phyloP scores from a whole-genome alignment of 2,329 filamentous ascomycete species.

The Talaromyces sp. region DNA sequence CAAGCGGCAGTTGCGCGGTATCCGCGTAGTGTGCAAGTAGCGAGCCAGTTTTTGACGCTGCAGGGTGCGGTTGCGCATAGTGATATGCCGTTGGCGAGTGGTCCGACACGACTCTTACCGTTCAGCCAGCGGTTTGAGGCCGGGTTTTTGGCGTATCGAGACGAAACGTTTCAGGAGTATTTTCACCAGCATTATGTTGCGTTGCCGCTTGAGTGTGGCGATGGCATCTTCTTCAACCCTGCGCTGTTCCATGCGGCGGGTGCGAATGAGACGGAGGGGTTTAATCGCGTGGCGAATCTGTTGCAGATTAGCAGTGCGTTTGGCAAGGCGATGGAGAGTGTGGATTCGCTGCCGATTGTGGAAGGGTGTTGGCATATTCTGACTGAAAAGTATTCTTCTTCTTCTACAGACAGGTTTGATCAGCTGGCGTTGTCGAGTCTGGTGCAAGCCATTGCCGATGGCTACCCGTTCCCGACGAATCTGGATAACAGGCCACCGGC shows the following conservation, averaged over 20 bases:
- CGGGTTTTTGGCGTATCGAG: constrained; percentile 56
- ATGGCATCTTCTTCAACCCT: constrained; percentile 61
- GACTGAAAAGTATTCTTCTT: constrained; percentile 43
- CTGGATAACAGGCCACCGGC: constrained; percentile 53
- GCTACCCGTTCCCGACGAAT: constrained; percentile 60
- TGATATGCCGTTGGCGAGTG: constrained; percentile 54
- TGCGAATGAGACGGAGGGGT: constrained; percentile 44
- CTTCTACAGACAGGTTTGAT: constrained; percentile 1
- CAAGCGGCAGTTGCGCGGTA: constrained; percentile 42
- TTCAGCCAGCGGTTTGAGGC: constrained; percentile 55
- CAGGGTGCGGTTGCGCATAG: constrained; percentile 61
- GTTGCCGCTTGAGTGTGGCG: constrained; percentile 50
- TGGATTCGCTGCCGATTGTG: constrained; percentile 51
- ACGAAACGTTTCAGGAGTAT: constrained; percentile 48
- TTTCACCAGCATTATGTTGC: constrained; percentile 52
- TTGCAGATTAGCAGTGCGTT: constrained; percentile 59
- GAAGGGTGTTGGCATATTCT: constrained; percentile 51
- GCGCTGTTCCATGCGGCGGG: constrained; percentile 61
- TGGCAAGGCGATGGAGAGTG: constrained; percentile 59
- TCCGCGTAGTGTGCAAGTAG: constrained; percentile 50
- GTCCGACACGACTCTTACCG: constrained; percentile 57
- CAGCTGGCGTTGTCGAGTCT: constrained; percentile 40
- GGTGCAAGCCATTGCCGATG: constrained; percentile 50
- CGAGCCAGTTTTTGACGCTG: constrained; percentile 55
- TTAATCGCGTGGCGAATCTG: constrained; percentile 56